Evolutionary conservation across 2,329 filamentous ascomycete genomes (phyloP).

Genomic region (Lecanicillium sp.): DNA sequence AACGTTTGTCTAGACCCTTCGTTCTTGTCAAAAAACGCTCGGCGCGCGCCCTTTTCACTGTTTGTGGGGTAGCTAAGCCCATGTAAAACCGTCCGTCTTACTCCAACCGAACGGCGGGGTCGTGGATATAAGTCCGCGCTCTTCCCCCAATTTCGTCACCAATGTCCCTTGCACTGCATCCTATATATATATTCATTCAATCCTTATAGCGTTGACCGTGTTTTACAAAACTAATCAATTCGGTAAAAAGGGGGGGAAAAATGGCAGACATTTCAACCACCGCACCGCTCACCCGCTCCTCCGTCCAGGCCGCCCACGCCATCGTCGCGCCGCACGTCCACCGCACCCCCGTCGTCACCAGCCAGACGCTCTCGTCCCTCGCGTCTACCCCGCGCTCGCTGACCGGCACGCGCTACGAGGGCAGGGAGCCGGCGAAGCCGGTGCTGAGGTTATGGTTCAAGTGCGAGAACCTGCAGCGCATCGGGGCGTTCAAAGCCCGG

Average conservation of each 20-base stretch:
- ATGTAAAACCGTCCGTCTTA: no score
- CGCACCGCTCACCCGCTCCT: slow-evolving; percentile 64
- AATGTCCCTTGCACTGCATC: no score
- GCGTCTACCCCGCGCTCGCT: slow-evolving; percentile 67
- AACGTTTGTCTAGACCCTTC: not conserved
- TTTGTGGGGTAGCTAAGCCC: slow-evolving; percentile 1
- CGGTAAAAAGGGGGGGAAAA: no score
- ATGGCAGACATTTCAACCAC: slow-evolving; percentile 51
- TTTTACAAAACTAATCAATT: no score
- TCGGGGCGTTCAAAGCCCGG: slow-evolving; percentile 88
- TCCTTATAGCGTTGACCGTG: no score
- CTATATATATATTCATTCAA: no score
- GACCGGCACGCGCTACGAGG: slow-evolving; percentile 50
- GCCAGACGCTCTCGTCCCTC: slow-evolving; percentile 63
- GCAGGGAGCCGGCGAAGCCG: slow-evolving; percentile 53
- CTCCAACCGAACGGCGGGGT: not conserved
- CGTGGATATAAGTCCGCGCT: not conserved
- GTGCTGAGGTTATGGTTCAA: slow-evolving; percentile 81
- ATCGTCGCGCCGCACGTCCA: slow-evolving; percentile 74
- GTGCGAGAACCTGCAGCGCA: slow-evolving; percentile 85
- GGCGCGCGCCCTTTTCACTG: not conserved
- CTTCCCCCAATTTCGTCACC: not conserved
- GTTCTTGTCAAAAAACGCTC: no score
- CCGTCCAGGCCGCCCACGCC: slow-evolving; percentile 64
- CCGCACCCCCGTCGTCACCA: slow-evolving; percentile 76